Evolutionary conservation across 164 flowering plant species (phyloP), one percentile per base, ranked within the genome.

Genomic region (Piper longum): DNA sequence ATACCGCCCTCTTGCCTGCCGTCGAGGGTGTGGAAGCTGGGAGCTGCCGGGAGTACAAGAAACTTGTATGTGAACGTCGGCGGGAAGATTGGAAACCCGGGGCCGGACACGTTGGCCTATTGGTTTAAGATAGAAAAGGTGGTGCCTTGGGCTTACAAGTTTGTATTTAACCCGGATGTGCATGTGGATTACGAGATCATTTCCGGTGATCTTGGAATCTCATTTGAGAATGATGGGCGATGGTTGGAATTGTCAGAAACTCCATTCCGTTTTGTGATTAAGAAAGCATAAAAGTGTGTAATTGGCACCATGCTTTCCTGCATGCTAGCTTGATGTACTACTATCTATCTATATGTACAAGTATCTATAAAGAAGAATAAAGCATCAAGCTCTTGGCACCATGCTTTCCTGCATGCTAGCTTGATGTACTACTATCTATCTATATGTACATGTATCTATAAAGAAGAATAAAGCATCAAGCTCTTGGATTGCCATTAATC

Each of bases 131-230:
- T 72, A 41, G 74, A 72, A 55, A 69, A 57, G 19, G 11, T 3
- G 39, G 39, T 39, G 13, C 7, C 16, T 41, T 3, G 13, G 7
- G 69, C 59, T 59, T 80, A 80, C 54, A 75, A 77, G 69, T 67
- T 80, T 19, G 78, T 75, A 3, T 80, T 63, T 42, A 75, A 81
- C 64, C 79, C 81, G 0, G 36, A 52, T 43, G 79, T 80, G 41
- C 77, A 81, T 48, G 54, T 39, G 0, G n/a, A 56, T 4, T 77
- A 79, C 63, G 65, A 64, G 69, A 71, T 76, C 19, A 26, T 55
- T 8, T 80, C 81, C 69, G 77, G 79, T 43, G 71, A 78, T 70
- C 57, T 80, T 12, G 81, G 81, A 16, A 73, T 78, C 48, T 69
- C 66, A 54, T 4, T 36, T 44, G 78, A 69, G 43, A 68, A 67